Evolutionary conservation across 495 filamentous ascomycete species (phyloP), one percentile per base, ranked within the genome.

Genomic region (Chaetomium tenue): DNA sequence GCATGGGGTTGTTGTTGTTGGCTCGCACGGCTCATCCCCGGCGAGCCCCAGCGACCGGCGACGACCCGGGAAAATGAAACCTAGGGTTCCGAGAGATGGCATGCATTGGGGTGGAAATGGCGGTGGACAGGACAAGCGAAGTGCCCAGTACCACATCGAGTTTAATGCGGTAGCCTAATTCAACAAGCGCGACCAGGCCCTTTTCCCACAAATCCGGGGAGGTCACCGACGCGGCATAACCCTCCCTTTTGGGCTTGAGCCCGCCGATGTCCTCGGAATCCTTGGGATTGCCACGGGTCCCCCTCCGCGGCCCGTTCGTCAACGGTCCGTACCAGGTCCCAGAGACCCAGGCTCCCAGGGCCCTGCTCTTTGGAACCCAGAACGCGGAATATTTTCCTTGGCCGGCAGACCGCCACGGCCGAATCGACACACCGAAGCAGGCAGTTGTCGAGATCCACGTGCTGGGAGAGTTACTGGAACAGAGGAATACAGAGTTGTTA

Each of bases 301-400:
- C 33, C 65, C 67, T 65, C 68, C 68, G 72, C 72, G 72, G 72
- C 64, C 72, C 72, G 72, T 70, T 62, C 60, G 53, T 52, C 52
- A 72, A 72, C 70, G 72, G 70, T 67, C 69, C 68, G 68, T 51
- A 69, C 66, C 67, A 67, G 62, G 63, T 26, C 22, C 37, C 44
- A 66, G 8, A 26, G 64, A 53, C 52, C 60, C 51, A 46, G 40
- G 40, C 13, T 18, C 40, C 40, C 2, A 37, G 42, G 47, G 47
- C 47, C 56, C 20, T 56, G 46, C 33, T 9, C n/a, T 58, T 6
- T 54, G 25, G 63, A 39, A 40, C 28, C 28, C 28, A 30, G 28
- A 6, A 30, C 37, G 50, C 37, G 47, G 50, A 47, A 50, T 58
- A 26, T 46, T 56, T 57, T 12, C 42, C n/a, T 65, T 25, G 25